phyloP scores from a whole-genome alignment of 139 green algal genomes.

The Micromonas pusilla region DNA sequence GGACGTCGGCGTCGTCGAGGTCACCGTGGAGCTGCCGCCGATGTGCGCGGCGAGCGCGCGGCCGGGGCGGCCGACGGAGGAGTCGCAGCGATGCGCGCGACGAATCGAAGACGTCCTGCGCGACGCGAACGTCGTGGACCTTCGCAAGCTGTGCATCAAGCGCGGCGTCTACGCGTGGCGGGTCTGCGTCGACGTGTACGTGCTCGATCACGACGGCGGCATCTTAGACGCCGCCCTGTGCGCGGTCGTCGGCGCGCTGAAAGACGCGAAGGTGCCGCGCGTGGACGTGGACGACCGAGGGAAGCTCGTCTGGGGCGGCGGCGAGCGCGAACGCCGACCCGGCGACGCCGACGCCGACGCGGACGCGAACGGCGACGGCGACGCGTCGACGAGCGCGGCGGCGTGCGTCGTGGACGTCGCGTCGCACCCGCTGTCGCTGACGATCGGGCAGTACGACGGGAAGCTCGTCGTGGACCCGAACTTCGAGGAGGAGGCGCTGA shows the following conservation, averaged over 20 bases:
- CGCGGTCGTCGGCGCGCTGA: constrained; percentile 51
- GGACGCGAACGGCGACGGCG: not conserved
- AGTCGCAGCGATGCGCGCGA: not conserved
- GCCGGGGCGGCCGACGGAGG: constrained; percentile 23
- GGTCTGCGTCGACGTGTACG: constrained; percentile 54
- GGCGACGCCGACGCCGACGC: not conserved
- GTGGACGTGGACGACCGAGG: constrained; percentile 4
- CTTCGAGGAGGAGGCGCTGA: constrained; percentile 57
- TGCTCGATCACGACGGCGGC: constrained; percentile 57
- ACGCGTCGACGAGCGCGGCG: not conserved
- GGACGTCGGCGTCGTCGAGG: constrained; percentile 35
- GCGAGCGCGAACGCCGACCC: not conserved
- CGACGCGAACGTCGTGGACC: constrained; percentile 29
- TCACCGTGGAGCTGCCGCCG: constrained; percentile 55
- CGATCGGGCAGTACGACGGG: constrained; percentile 45
- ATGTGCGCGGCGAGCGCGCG: constrained; percentile 43
- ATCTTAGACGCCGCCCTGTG: constrained; percentile 58
- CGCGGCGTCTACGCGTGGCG: constrained; percentile 48
- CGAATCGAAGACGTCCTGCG: not conserved
- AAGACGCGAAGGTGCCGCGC: constrained; percentile 8
- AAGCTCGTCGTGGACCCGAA: constrained; percentile 57
- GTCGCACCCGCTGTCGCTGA: constrained; percentile 38
- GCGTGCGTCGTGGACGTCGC: constrained; percentile 23
- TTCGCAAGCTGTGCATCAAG: constrained; percentile 54
- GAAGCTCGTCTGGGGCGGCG: constrained; percentile 5